Evolutionary conservation across 805 yeast species (phyloP).

Genomic region (Metschnikowia lachancei): DNA sequence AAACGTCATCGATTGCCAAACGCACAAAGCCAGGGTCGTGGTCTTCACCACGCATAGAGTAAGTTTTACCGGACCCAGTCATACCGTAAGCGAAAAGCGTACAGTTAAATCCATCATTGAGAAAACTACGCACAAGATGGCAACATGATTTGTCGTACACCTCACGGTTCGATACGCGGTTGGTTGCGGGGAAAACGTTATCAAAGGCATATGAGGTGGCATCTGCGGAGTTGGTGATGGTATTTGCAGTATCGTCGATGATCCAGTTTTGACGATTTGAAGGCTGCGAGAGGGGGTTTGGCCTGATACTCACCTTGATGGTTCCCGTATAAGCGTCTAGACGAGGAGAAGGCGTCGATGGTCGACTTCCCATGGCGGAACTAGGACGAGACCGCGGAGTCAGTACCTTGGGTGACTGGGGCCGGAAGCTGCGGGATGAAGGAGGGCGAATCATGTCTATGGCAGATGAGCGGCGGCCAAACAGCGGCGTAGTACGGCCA

Average conservation of each 20-base stretch:
- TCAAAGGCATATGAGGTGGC: constrained; percentile 70
- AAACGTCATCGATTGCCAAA: constrained; percentile 60
- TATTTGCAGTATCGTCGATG: constrained; percentile 37
- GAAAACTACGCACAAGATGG: constrained; percentile 51
- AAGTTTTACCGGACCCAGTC: constrained; percentile 93
- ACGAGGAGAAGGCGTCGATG: constrained; percentile 36
- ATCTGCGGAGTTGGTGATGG: constrained; percentile 50
- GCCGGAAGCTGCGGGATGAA: constrained; percentile 28
- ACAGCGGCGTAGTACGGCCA: constrained; percentile 18
- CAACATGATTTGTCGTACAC: constrained; percentile 60
- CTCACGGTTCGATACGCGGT: constrained; percentile 45
- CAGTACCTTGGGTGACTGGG: constrained; percentile 31
- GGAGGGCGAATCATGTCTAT: constrained; percentile 31
- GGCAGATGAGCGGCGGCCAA: constrained; percentile 9
- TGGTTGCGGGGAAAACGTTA: constrained; percentile 63
- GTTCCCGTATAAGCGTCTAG: constrained; percentile 60
- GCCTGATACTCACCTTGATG: constrained; percentile 74
- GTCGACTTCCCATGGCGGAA: constrained; percentile 38
- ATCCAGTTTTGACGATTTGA: constrained; percentile 44
- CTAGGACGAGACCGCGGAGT: constrained; percentile 31
- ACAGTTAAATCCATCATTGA: constrained; percentile 73
- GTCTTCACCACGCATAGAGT: constrained; percentile 74
- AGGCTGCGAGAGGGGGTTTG: constrained; percentile 53
- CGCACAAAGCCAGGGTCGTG: constrained; percentile 70
- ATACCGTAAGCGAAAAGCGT: constrained; percentile 92